Evolutionary conservation across 495 filamentous ascomycete species (phyloP).

Genomic region (Talaromyces proteolyticus): DNA sequence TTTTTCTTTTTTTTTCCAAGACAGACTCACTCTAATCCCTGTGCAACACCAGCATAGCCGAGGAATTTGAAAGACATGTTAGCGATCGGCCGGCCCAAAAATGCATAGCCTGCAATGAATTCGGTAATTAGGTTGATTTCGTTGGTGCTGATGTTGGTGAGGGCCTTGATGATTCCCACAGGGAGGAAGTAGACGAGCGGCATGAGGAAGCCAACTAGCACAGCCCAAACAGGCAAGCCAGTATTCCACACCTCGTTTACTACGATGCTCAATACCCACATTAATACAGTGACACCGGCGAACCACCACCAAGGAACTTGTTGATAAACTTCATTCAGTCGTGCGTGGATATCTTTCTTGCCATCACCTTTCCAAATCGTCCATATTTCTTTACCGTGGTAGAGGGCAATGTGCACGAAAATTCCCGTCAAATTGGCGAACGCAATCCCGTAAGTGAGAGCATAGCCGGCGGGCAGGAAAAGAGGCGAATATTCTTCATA

Average conservation of each 20-base stretch:
- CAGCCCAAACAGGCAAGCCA: constrained; percentile 61
- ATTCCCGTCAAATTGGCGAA: constrained; percentile 65
- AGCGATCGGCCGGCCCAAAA: constrained; percentile 58
- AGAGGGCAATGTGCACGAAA: constrained; percentile 58
- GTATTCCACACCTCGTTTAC: constrained; percentile 61
- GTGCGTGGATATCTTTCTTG: constrained; percentile 47
- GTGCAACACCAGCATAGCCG: constrained; percentile 61
- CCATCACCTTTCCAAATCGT: constrained; percentile 53
- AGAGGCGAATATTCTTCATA: constrained; percentile 41
- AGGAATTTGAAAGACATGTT: constrained; percentile 76
- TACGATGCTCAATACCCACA: constrained; percentile 57
- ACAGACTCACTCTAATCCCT: constrained; percentile 35
- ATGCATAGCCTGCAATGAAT: constrained; percentile 67
- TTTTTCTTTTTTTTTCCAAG: no score
- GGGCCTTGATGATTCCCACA: constrained; percentile 50
- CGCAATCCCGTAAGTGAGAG: constrained; percentile 58
- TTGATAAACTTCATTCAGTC: constrained; percentile 30
- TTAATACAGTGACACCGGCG: constrained; percentile 28
- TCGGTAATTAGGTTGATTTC: constrained; percentile 63
- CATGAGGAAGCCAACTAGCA: constrained; percentile 51
- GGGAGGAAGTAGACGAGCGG: constrained; percentile 39
- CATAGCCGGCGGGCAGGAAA: constrained; percentile 42
- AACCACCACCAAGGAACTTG: constrained; percentile 43
- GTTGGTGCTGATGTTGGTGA: constrained; percentile 64
- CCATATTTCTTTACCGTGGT: constrained; percentile 59